phyloP scores from a whole-genome alignment of 1,284 basidiomycete genomes.

The Cutaneotrichosporon curvatum region DNA sequence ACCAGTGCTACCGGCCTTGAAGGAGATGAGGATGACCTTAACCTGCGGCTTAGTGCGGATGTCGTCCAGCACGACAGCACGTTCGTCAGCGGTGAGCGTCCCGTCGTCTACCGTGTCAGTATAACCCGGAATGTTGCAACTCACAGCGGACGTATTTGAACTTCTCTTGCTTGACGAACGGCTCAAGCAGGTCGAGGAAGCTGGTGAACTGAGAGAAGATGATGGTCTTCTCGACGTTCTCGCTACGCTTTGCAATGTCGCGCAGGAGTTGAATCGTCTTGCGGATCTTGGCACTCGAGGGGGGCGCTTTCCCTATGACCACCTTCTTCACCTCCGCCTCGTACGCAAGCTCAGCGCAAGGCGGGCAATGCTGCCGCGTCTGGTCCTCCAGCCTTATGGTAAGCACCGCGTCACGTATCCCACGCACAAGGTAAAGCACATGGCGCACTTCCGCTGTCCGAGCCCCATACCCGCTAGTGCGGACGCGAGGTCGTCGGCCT shows the following conservation, averaged over 20 bases:
- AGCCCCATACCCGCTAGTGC: slow-evolving; percentile 67
- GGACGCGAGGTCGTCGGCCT: slow-evolving; percentile 68
- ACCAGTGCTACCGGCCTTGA: slow-evolving; percentile 91
- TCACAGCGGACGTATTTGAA: slow-evolving; percentile 76
- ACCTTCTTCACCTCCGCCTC: neutral
- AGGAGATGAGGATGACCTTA: slow-evolving; percentile 83
- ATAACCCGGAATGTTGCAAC: slow-evolving; percentile 37
- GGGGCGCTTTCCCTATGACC: slow-evolving; percentile 46
- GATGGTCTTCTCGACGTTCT: slow-evolving; percentile 75
- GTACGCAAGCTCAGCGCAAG: slow-evolving; percentile 47
- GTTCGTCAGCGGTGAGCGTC: slow-evolving; percentile 66
- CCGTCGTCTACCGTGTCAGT: slow-evolving; percentile 65
- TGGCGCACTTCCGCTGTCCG: slow-evolving; percentile 57
- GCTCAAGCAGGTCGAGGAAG: slow-evolving; percentile 80
- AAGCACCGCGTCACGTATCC: neutral
- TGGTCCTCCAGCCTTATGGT: slow-evolving; percentile 17
- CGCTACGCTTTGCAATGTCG: slow-evolving; percentile 59
- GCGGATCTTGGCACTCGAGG: slow-evolving; percentile 78
- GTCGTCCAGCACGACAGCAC: slow-evolving; percentile 64
- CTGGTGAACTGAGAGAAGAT: slow-evolving; percentile 66
- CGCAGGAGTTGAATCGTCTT: slow-evolving; percentile 69
- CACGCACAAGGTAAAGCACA: slow-evolving; percentile 64
- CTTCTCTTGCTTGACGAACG: slow-evolving; percentile 61
- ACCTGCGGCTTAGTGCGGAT: slow-evolving; percentile 60
- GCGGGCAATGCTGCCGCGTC: slow-evolving; percentile 52